phyloP scores from a whole-genome alignment of 2,329 filamentous ascomycete genomes.

The Colletotrichum australisinense region DNA sequence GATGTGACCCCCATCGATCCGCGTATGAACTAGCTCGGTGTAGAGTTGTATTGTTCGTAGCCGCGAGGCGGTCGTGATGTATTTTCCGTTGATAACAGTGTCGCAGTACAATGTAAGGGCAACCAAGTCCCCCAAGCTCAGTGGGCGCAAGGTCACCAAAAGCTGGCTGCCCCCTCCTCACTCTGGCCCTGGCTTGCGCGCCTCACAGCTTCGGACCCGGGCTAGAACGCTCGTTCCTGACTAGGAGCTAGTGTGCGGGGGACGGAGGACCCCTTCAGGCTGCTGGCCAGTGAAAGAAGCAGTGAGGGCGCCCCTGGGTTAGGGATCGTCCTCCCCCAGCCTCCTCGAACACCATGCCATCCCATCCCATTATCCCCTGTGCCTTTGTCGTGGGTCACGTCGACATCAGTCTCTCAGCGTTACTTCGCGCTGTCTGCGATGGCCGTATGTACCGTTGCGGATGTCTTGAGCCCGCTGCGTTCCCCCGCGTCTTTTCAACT shows the following conservation, averaged over 20 bases:
- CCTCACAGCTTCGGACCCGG: background rate
- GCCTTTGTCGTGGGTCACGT: background rate
- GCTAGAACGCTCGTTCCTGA: conserved; percentile 29
- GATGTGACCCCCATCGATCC: background rate
- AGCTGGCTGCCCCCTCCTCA: background rate
- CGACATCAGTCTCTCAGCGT: background rate
- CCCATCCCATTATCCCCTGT: background rate
- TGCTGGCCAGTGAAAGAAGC: background rate
- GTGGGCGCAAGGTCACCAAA: background rate
- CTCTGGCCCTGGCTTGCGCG: background rate
- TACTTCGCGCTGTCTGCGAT: background rate
- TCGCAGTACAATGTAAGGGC: background rate
- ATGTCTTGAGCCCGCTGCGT: background rate
- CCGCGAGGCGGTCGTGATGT: background rate
- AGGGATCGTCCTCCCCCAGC: conserved; percentile 7
- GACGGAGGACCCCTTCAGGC: background rate
- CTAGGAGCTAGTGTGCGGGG: conserved; percentile 19
- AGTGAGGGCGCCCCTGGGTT: conserved; percentile 7
- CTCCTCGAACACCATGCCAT: background rate
- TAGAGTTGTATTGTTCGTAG: conserved; percentile 4
- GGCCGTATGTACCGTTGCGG: background rate
- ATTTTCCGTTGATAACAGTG: conserved; percentile 9
- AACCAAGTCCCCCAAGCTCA: background rate
- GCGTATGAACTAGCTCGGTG: background rate
- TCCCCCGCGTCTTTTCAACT: background rate